Evolutionary conservation across 345 rosid species (phyloP), one percentile per base, ranked within the genome.

Genomic region (Brassica incana): DNA sequence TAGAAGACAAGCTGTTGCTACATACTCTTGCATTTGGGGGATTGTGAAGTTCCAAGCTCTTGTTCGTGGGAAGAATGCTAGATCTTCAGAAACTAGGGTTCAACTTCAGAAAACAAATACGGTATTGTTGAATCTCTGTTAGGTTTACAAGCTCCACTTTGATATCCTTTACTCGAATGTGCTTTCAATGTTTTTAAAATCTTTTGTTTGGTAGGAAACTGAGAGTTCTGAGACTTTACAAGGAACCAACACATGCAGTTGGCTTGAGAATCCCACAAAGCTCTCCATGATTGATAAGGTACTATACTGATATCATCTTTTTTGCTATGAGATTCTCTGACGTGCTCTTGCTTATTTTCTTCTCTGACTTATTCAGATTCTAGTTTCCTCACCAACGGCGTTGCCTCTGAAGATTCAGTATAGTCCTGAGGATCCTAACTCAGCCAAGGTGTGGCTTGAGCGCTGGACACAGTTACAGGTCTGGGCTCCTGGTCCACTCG

Each of bases 1-100:
- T 62, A 87, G 98, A 83, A 88, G 91, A 79, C 95, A 93, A 85
- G 98, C 97, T 67, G 82, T 87, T 87, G 90, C 93, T 66, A 93
- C 93, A 6, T 83, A 91, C 72, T 80, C 59, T 0, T 89, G 92
- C 83, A 80, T 89, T 48, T 83, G 81, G 81, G 89, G 88, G 33
- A 83, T 90, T 82, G 84, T 93, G 35, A 90, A 84, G 85, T 38
- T 93, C 66, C 98, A 93, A 79, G 90, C 92, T 23, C 40, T 89
- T 60, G 84, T 68, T 75, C 90, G 97, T 6, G 89, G 88, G 62
- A 86, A 73, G 74, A 82, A 81, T 77, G 90, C 86, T 72, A 85
- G 92, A 81, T 71, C 68, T 18, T 85, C 83, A 52, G 81, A 82
- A 15, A 70, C 72, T 33, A 86, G 74, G 15, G 69, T 72, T 67